Evolutionary conservation across 345 rosid species (phyloP).

Genomic region (Murraya paniculata): DNA sequence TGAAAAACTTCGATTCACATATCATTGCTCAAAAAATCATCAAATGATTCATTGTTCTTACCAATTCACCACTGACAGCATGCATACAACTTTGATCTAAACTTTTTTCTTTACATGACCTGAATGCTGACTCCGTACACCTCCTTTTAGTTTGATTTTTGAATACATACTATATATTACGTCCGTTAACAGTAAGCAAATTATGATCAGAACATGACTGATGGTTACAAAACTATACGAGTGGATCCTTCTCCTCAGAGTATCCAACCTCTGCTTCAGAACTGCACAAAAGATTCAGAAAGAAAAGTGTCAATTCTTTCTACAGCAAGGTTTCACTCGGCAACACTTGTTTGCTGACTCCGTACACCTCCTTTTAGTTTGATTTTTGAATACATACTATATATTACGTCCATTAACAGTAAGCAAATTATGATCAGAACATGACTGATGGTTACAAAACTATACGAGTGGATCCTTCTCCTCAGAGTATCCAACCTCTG

Average conservation of each 20-base stretch:
- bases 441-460: background rate
- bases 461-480: background rate
- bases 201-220: background rate
- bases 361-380: background rate
- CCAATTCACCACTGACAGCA: background rate
- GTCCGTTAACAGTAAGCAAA: background rate
- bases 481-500: background rate
- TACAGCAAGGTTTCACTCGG: constrained; percentile 66
- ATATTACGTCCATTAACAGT: background rate
- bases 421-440: background rate
- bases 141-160: background rate
- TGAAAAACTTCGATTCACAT: too few species aligned
- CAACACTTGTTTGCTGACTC: constrained; percentile 66
- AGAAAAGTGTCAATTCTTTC: constrained; percentile 39
- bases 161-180: background rate
- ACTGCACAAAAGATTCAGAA: background rate
- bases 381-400: background rate
- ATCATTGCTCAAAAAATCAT: too few species aligned
- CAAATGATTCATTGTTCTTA: too few species aligned
- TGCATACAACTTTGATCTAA: background rate
- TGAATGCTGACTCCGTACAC: background rate
- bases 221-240: background rate
- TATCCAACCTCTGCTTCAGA: background rate
- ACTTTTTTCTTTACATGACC: background rate
- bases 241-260: background rate